Conservation (phyloP, 176 grass and related monocot species). For the Carex scoparia region DNA sequence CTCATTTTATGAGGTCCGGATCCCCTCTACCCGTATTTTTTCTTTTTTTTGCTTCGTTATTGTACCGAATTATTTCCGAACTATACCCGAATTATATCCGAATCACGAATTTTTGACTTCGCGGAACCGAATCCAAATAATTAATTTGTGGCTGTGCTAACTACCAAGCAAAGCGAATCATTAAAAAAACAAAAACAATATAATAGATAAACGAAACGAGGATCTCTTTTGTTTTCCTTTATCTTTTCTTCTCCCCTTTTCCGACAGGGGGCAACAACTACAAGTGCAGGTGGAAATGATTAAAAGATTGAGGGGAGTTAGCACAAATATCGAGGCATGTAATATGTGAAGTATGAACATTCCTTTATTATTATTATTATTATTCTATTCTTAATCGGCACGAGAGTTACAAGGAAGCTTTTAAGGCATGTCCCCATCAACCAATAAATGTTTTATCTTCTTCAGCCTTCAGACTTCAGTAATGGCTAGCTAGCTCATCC, state of each 20-base stretch:
- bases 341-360: constrained; percentile 2
- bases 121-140: too few relatives aligned
- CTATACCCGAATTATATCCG: too few relatives aligned
- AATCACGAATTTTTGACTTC: too few relatives aligned
- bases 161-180: too few relatives aligned
- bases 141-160: too few relatives aligned
- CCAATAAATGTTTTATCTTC: constrained; percentile 25
- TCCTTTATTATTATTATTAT: not conserved
- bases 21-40: too few relatives aligned
- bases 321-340: constrained; percentile 5
- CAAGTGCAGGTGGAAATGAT: constrained; percentile 8
- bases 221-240: not conserved
- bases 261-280: not conserved
- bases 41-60: too few relatives aligned
- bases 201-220: not conserved
- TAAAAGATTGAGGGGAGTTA: constrained; percentile 24
- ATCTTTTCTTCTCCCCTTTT: constrained; percentile 4
- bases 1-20: too few relatives aligned
- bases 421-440: constrained; percentile 1
- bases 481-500: not conserved
- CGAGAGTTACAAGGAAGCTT: constrained; percentile 11
- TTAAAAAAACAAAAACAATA: not conserved
- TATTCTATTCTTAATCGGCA: constrained; percentile 2
- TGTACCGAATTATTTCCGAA: too few relatives aligned
- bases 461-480: constrained; percentile 24